Conservation (phyloP, 345 rosid genomes). For the Lepidium africanum region DNA sequence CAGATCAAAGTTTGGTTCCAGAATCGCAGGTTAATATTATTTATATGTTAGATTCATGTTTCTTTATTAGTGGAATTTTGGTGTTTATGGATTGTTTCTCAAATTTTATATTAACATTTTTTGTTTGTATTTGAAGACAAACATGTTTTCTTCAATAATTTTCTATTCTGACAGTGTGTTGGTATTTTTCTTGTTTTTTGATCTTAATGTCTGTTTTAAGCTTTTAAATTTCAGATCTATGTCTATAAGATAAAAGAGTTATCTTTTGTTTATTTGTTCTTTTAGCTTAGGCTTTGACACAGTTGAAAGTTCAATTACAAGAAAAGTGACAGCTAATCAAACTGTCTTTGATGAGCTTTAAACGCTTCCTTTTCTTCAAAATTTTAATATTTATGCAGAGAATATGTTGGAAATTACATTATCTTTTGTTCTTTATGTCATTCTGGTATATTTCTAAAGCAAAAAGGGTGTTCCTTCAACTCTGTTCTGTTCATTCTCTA, state of each 20-base stretch:
- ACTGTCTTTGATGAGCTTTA: slow-evolving; percentile 24
- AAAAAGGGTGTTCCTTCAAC: slow-evolving; percentile 12
- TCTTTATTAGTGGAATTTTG: not conserved
- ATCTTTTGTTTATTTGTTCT: not conserved
- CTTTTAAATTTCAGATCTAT: slow-evolving; percentile 25
- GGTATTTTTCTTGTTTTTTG: not conserved
- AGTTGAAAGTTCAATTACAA: slow-evolving; percentile 2
- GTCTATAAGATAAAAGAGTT: not conserved
- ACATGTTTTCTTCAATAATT: not conserved
- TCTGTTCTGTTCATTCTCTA: slow-evolving; percentile 5
- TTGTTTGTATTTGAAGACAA: slow-evolving; percentile 15
- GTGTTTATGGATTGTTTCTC: not conserved
- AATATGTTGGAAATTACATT: slow-evolving; percentile 28
- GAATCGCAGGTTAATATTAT: slow-evolving; percentile 24
- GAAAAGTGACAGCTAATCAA: slow-evolving; percentile 27
- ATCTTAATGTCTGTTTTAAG: not conserved
- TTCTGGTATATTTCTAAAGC: slow-evolving; percentile 14
- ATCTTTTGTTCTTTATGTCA: slow-evolving; percentile 29
- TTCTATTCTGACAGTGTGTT: slow-evolving; percentile 24
- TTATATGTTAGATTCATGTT: not conserved
- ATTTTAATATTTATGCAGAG: not conserved
- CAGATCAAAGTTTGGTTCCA: slow-evolving; percentile 42
- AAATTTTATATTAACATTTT: not conserved
- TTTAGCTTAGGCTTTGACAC: slow-evolving; percentile 7
- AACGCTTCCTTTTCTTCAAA: not conserved